Percentiles rank a stretch among this genome's conserved stretches.
phyloP scores from a whole-genome alignment of 1,284 basidiomycete species.

The Sphaerobolus stellatus region DNA sequence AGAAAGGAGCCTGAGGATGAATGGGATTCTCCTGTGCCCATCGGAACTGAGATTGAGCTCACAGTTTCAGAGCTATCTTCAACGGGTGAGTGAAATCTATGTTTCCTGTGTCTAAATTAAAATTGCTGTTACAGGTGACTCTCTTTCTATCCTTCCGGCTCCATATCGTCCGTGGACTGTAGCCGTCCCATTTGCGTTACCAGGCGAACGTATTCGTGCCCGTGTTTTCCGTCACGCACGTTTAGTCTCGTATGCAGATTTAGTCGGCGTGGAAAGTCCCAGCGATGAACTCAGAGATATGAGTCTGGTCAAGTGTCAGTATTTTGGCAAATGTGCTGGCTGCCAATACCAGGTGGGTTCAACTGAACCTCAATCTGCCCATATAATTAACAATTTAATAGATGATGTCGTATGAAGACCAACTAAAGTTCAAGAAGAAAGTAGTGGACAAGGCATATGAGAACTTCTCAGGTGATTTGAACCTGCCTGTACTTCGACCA shows the following conservation, averaged over 20 bases:
- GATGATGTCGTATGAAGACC: constrained; percentile 87
- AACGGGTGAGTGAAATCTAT: constrained; percentile 44
- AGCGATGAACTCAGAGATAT: constrained; percentile 68
- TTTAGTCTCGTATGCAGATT: constrained; percentile 74
- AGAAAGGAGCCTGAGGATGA: constrained; percentile 51
- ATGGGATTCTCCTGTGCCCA: constrained; percentile 59
- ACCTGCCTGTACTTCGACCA: constrained; percentile 17
- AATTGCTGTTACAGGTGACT: constrained; percentile 52
- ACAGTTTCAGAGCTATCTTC: constrained; percentile 63
- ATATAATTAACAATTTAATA: constrained; percentile 32
- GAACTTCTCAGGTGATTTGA: constrained; percentile 64
- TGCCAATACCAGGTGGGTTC: constrained; percentile 71
- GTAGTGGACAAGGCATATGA: constrained; percentile 87
- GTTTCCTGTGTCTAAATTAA: constrained; percentile 21
- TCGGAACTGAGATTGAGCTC: constrained; percentile 64
- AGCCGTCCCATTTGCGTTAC: constrained; percentile 79
- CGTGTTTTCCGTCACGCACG: constrained; percentile 66
- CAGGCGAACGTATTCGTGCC: constrained; percentile 74
- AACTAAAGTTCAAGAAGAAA: constrained; percentile 82
- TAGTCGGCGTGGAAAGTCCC: constrained; percentile 68
- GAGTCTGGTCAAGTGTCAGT: constrained; percentile 69
- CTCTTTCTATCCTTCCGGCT: constrained; percentile 56
- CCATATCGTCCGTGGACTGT: constrained; percentile 70
- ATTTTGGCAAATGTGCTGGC: constrained; percentile 82
- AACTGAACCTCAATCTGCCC: background rate